Evolutionary conservation across 306 rosid species (phyloP), one percentile per base, ranked within the genome.

Genomic region (Acmispon strigosus): DNA sequence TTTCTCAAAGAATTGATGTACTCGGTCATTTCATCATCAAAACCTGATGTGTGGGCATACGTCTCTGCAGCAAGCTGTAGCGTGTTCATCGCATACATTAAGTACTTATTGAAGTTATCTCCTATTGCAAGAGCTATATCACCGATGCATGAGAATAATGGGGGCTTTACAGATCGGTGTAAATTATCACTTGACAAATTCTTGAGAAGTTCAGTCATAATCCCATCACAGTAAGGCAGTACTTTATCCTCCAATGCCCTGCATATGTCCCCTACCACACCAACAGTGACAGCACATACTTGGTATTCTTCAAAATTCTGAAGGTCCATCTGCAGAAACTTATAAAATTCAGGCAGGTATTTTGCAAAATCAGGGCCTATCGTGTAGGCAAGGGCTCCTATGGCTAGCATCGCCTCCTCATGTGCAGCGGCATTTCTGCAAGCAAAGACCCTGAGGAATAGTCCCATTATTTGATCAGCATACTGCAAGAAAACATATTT

Each of bases 351-450:
- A 1, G 94, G 88, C 90, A 92, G 74, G 79, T 89, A 92, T 54
- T 92, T 92, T 6, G 84, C 85, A 81, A 92, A 92, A 70, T 87
- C 96, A 20, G 86, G 79, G 77, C 97, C 97, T 15, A 86, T 62
- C 18, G 86, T 71, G 67, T 92, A 89, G 63, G 97, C 97, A 77
- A 92, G 92, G 64, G 96, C 87, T 70, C 96, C 97, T 81, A 92
- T 89, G 73, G 97, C 97, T 52, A 92, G 97, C 97, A 92, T 92
- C 59, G 97, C 97, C 75, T 89, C 97, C 76, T 92, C 97, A 18
- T 92, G 97, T 19, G 87, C 97, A 47, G 96, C 86, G 81, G 97
- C 97, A 87, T 86, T 92, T 86, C 94, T 83, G 63, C 77, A 82
- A 70, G 96, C 85, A 89, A 92, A 92, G 54, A 92, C 96, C 83